These are phyloP conservation scores for Monosporascus sp. DNA, from an alignment of 2,329 filamentous ascomycete genomes.

Conservation along the genomic window DNA sequence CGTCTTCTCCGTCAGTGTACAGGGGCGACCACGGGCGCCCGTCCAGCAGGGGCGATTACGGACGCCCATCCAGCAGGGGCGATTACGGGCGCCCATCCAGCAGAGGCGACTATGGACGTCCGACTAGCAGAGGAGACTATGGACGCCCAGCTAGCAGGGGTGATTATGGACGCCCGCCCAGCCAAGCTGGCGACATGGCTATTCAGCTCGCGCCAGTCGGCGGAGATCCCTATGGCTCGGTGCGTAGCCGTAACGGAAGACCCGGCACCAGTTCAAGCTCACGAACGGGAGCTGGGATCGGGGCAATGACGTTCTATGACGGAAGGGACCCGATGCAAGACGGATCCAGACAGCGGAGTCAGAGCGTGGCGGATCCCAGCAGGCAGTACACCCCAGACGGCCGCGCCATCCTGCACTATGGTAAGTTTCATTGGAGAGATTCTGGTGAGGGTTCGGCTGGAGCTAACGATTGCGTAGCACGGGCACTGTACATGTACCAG, in stretches of 20 bases:
- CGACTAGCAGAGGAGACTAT: conserved; percentile 35
- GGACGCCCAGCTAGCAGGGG: conserved; percentile 1
- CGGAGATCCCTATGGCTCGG: conserved; percentile 54
- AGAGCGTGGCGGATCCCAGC: conserved; percentile 79
- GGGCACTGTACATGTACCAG: conserved; percentile 89
- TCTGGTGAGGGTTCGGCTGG: background rate
- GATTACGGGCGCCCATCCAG: conserved; percentile 43
- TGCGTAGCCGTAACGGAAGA: conserved; percentile 36
- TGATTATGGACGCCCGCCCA: conserved; percentile 43
- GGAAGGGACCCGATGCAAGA: conserved; percentile 35
- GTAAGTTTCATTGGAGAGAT: conserved; percentile 51
- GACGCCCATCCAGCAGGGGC: background rate
- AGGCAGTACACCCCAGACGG: conserved; percentile 82
- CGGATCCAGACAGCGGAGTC: conserved; percentile 58
- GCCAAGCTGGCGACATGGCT: conserved; percentile 54
- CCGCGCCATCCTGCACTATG: conserved; percentile 83
- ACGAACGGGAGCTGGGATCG: conserved; percentile 26
- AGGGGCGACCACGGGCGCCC: conserved; percentile 13
- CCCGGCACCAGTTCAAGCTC: conserved; percentile 38
- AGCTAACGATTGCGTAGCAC: conserved; percentile 49
- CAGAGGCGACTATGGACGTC: conserved; percentile 30
- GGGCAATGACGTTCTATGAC: conserved; percentile 53
- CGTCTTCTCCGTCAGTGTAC: conserved; percentile 44
- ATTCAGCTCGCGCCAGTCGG: conserved; percentile 59
- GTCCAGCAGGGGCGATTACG: conserved; percentile 14